Base-by-base conservation (phyloP, 352 stramenopile genomes). In the Pythium rishiriense region DNA sequence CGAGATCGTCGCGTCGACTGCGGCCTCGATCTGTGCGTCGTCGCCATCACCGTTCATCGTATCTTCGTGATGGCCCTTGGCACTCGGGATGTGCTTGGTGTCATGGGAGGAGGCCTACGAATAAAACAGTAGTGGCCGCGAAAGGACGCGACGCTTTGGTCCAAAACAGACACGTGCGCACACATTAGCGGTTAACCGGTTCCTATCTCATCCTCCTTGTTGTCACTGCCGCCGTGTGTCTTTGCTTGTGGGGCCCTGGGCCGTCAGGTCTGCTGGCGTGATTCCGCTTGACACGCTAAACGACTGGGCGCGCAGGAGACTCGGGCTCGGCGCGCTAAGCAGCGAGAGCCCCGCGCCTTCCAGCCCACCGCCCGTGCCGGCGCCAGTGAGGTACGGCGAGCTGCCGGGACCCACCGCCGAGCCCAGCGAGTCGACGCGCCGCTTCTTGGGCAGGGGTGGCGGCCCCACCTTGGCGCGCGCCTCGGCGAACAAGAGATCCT, bases 401-500 rank as follows among this genome's bases (percentile, higher is more conserved):
- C 0, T 48, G 33, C 53, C 26, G 11, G 46, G 52, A 11, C 33
- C 39, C 12, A 17, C 26, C 3, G 29, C 33, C 21, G 54, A 63
- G 1, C 54, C 55, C 22, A 60, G 8, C 53, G 62, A 63, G 54
- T 69, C 62, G 31, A 69, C 47, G 29, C 62, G 62, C 2, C 62
- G 53, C 33, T 69, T 69, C 55, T 69, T 69, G n/a, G 55, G 46
- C n/a, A 59, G 46, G 17, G 65, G 62, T 9, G 58, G 56, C 25
- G 58, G 45, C 35, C 37, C 19, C 33, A 57, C 56, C 68, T 90
- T 90, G 22, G 76, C 81, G 15, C 68, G 70, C 22, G 83, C 79
- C 66, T 92, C 83, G 28, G 81, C 68, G 35, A 90, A 75, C 52
- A 92, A 68, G 46, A 92, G 81, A 31, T 85, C 78, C 54, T 92